Conservation (phyloP, 2,329 filamentous ascomycete species). For the Botrytis paeoniae region DNA sequence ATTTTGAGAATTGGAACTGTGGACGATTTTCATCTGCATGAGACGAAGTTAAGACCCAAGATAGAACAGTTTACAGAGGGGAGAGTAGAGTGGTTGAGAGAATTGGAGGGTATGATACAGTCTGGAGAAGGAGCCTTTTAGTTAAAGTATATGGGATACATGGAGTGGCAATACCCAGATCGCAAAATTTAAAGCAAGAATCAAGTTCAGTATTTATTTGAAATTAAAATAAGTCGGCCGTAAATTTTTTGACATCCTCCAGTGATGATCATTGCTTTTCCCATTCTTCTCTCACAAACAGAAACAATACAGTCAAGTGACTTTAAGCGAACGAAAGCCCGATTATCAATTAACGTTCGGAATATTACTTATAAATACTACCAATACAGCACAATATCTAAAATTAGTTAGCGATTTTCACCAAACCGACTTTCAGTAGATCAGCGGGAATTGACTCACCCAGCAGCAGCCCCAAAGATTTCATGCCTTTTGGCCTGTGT, state of each 20-base stretch:
- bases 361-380: constrained; percentile 29
- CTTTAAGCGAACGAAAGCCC: background rate
- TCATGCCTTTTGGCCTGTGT: constrained; percentile 33
- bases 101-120: constrained; percentile 40
- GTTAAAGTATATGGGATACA: background rate
- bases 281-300: no score
- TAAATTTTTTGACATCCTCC: background rate
- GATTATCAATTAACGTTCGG: background rate
- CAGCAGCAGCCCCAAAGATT: constrained; percentile 32
- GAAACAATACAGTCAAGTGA: background rate
- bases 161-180: background rate
- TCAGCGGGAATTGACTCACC: constrained; percentile 22
- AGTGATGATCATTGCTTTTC: background rate
- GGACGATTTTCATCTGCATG: constrained; percentile 57
- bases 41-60: constrained; percentile 53
- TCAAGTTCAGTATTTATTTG: background rate
- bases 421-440: no score
- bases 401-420: no score
- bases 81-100: constrained; percentile 49
- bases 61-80: constrained; percentile 53
- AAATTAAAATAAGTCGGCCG: background rate
- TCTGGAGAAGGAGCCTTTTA: constrained; percentile 20
- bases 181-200: background rate
- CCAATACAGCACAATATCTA: constrained; percentile 28
- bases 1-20: constrained; percentile 58